Percentiles rank a stretch among this genome's conserved stretches.
Conservation (phyloP, 2,329 filamentous ascomycete genomes). For the Mariannaea sp. region DNA sequence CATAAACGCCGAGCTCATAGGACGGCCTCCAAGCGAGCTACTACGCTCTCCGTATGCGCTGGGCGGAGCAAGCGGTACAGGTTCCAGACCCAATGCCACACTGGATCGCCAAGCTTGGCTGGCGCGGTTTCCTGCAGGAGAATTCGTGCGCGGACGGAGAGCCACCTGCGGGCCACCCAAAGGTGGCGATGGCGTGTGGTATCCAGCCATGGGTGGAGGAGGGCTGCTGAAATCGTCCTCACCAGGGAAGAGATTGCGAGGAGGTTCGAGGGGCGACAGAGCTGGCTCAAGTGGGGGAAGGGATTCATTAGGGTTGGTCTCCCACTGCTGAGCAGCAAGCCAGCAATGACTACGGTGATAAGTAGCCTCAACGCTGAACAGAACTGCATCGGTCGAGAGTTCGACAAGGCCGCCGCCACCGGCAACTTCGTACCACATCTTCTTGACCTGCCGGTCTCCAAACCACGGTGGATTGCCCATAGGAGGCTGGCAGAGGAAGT, state of each 20-base stretch:
- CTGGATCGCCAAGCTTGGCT: constrained; percentile 48
- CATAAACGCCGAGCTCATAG: constrained; percentile 39
- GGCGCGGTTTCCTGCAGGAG: constrained; percentile 43
- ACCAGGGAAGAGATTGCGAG: constrained; percentile 43
- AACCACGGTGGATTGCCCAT: constrained; percentile 76
- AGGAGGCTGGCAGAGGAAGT: constrained; percentile 79
- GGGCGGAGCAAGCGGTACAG: constrained; percentile 46
- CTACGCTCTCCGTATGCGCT: constrained; percentile 42
- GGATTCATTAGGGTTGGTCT: constrained; percentile 41
- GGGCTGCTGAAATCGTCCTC: constrained; percentile 36
- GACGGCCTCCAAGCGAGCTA: constrained; percentile 44
- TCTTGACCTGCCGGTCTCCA: constrained; percentile 65
- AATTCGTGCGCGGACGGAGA: constrained; percentile 47
- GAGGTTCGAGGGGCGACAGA: constrained; percentile 48
- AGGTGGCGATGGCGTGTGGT: constrained; percentile 35
- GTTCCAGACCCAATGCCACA: constrained; percentile 51
- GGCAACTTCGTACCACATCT: constrained; percentile 76
- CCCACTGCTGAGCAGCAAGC: constrained; percentile 58
- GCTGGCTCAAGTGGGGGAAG: constrained; percentile 39
- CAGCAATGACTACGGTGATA: constrained; percentile 64
- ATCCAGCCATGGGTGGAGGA: constrained; percentile 31
- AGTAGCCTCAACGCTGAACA: constrained; percentile 65
- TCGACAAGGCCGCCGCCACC: constrained; percentile 64
- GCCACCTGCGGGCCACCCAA: constrained; percentile 40
- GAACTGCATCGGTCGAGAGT: constrained; percentile 62